A percentile compares a stretch with the other conserved stretches of the same genome.
Conservation (phyloP, 768 basidiomycete species). For the Roridomyces roridus region DNA sequence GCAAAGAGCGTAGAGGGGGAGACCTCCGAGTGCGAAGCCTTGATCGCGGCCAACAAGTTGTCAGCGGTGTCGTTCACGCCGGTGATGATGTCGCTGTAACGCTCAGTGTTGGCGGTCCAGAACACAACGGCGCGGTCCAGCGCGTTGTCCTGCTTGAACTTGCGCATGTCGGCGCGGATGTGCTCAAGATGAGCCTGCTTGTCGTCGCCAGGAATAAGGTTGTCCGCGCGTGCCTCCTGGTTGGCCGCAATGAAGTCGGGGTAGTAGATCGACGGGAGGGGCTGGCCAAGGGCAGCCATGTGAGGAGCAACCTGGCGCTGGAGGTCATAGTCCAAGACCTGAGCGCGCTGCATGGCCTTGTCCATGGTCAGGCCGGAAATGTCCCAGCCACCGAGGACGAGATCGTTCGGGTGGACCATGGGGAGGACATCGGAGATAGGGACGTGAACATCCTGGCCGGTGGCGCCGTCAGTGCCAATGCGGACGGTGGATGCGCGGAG, state of each 20-base stretch:
- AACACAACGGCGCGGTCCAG: conserved; percentile 93
- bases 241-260: conserved; percentile 98
- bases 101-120: conserved; percentile 99
- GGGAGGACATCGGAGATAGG: conserved; percentile 93
- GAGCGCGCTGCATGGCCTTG: conserved; percentile 90
- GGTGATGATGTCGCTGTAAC: conserved; percentile 92
- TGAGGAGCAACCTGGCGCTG: conserved; percentile 92
- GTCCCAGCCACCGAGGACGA: conserved; percentile 98
- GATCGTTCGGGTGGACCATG: conserved; percentile 98
- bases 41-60: conserved; percentile 83
- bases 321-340: conserved; percentile 95
- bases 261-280: conserved; percentile 95
- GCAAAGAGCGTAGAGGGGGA: conserved; percentile 97
- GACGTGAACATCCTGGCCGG: conserved; percentile 90
- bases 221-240: conserved; percentile 95
- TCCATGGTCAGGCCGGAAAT: conserved; percentile 88
- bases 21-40: conserved; percentile 88
- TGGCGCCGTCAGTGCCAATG: conserved; percentile 79
- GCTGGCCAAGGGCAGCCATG: conserved; percentile 80
- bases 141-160: conserved; percentile 83
- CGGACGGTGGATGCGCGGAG: conserved; percentile 95
- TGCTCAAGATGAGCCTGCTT: conserved; percentile 93
- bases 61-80: conserved; percentile 96
- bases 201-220: conserved; percentile 82
- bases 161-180: conserved; percentile 91